Evolutionary conservation across 2,329 filamentous ascomycete genomes (phyloP), one percentile per base, ranked within the genome.

Genomic region (Leptographium wingfieldii): DNA sequence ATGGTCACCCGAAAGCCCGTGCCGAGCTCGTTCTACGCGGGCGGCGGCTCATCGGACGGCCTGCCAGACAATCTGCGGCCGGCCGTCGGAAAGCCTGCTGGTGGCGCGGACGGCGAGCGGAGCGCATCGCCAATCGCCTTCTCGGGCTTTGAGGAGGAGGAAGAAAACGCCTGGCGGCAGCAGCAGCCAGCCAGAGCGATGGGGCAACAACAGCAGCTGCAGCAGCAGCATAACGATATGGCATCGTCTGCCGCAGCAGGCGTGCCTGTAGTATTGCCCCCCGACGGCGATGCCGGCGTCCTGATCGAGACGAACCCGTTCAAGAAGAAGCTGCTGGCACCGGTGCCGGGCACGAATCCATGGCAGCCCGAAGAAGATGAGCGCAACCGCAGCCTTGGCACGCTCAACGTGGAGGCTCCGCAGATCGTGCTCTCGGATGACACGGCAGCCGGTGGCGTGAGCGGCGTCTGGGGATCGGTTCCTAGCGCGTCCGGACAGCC

Each of bases 231-330:
- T 46, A 66, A 68, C 53, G 72, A 70, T 0, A 70, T 69, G 25
- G 65, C 22, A 5, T 29, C 43, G 3, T 19, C 22, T 3, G 7
- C 12, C 10, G 25, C 3, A 29, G 3, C 46, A 2, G 6, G 11
- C 40, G 40, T 16, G 16, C 3, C 40, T 3, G 40, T 6, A 16
- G 40, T 4, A 3, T 14, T 43, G 14, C 11, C 12, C 5, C 16
- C 40, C 14, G 62, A 54, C 58, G 58, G 58, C 53, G 60, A 58
- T 5, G 59, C 48, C 22, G 60, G 59, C 4, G 40, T 53, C 35
- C 62, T 63, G 59, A 62, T 68, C 25, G 69, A 78, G 60, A 81
- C 79, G 25, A 83, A 83, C 58, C 80, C 80, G 0, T 83, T 83
- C 67, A 78, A 78, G 62, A 76, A 78, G 60, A 79, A 79, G 63